Evolutionary conservation across 225 moss, liverwort and hornwort genomes (phyloP).

Genomic region (Anthoceros angustus): DNA sequence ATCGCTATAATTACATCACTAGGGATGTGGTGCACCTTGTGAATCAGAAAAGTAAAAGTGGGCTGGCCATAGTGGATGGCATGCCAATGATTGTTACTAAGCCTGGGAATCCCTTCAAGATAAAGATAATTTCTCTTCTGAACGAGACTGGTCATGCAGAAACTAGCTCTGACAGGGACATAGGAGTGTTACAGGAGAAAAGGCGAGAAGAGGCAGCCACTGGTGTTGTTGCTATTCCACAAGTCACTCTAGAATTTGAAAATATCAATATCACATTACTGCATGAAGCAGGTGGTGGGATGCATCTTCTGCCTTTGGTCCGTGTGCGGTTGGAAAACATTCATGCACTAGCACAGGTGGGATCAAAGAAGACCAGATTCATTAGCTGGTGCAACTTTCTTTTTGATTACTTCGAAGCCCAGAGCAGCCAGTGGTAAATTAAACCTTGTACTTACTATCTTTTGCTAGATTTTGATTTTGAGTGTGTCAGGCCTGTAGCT

Average conservation of each 20-base stretch:
- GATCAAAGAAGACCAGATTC: constrained; percentile 66
- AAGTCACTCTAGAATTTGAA: constrained; percentile 51
- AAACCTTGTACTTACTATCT: background rate
- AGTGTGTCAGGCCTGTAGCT: background rate
- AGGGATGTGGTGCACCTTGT: constrained; percentile 59
- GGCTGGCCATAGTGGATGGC: constrained; percentile 62
- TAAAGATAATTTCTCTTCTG: constrained; percentile 33
- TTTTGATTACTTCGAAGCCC: constrained; percentile 85
- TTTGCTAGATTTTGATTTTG: background rate
- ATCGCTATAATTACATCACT: constrained; percentile 24
- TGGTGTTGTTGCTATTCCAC: constrained; percentile 57
- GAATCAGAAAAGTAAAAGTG: constrained; percentile 76
- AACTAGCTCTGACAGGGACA: constrained; percentile 41
- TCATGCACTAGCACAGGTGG: constrained; percentile 64
- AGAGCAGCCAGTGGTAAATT: constrained; percentile 65
- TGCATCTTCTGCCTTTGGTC: constrained; percentile 71
- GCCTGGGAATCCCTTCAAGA: constrained; percentile 87
- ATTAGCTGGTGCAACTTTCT: constrained; percentile 58
- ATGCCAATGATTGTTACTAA: constrained; percentile 66
- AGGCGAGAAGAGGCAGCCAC: constrained; percentile 18
- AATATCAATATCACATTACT: constrained; percentile 61
- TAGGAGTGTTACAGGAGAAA: constrained; percentile 30
- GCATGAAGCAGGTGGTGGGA: constrained; percentile 83
- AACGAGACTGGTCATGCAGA: constrained; percentile 8
- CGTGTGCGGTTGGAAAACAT: constrained; percentile 50